Conservation (phyloP, 2,329 filamentous ascomycete genomes). For the Elsinoe australis region DNA sequence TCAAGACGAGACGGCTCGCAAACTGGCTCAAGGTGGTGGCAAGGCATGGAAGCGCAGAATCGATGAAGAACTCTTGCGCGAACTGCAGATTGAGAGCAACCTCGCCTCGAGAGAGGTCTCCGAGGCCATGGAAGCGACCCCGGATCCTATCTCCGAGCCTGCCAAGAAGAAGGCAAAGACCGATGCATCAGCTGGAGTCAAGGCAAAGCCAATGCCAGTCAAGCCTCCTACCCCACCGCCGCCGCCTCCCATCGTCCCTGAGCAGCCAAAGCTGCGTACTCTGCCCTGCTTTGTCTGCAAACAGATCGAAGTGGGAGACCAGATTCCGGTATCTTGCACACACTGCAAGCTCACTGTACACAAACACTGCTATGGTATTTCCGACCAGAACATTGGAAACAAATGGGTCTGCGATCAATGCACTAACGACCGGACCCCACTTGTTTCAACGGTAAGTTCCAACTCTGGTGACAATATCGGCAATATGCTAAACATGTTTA, state of each 20-base stretch:
- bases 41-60: conserved; percentile 81
- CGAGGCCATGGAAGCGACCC: conserved; percentile 21
- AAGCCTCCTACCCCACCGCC: conserved; percentile 49
- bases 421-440: conserved; percentile 82
- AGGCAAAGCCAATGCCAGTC: conserved; percentile 44
- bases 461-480: not conserved
- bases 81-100: conserved; percentile 54
- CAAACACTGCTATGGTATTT: conserved; percentile 84
- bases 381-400: conserved; percentile 44
- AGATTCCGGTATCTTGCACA: conserved; percentile 63
- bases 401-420: conserved; percentile 98
- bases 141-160: conserved; percentile 37
- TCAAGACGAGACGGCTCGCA: conserved; percentile 81
- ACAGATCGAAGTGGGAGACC: conserved; percentile 62
- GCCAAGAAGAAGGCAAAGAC: conserved; percentile 55
- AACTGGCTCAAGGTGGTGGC: conserved; percentile 72
- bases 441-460: conserved; percentile 68
- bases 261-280: conserved; percentile 67
- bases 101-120: conserved; percentile 24
- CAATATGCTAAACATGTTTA: conserved; percentile 31
- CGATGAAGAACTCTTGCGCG: conserved; percentile 84
- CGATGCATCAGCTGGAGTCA: conserved; percentile 47
- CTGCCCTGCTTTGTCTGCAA: conserved; percentile 82
- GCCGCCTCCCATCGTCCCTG: conserved; percentile 59
- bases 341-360: conserved; percentile 91